Base-by-base conservation (phyloP, 352 stramenopile species). In the Globisporangium solare region DNA sequence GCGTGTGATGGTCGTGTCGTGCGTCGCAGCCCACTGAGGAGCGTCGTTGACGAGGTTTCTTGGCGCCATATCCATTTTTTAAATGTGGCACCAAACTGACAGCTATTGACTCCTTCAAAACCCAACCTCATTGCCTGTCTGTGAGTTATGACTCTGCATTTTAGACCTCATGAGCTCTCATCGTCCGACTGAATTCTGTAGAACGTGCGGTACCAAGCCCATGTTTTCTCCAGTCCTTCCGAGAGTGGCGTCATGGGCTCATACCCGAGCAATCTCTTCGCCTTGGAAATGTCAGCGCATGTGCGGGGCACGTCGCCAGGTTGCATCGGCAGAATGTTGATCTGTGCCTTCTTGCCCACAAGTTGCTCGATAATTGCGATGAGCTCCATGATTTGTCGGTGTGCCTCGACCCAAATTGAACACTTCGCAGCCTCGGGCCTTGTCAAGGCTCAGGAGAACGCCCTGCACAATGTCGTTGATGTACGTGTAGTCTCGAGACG, bases 401-500 rank as follows among this genome's bases (percentile, higher is more conserved):
- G 68, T 79, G 20, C 96, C 96, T 55, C 97, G 97, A 27, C 97
- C 97, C 1, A 99, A 68, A 68, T 99, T 99, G 66, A 98, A 98
- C n/a, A 99, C 83, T 74, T 99, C 76, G 67, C 96, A 98, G n/a
- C 92, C 84, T 3, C 48, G 51, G 8, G 62, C 79, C 42, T 70
- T 83, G 65, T 93, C 81, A 24, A 86, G 70, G 53, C 75, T 86
- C 59, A 91, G 62, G 43, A 93, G 14, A 21, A 99, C 85, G 24
- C 97, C 96, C 66, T 98, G 90, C 11, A 99, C 96, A 64, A 99
- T 99, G 69, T 99, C 96, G 51, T 88, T 86, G 55, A 99, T 98
- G 74, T 98, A 99, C 13, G 97, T 99, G 78, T 99, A 99, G 71
- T 99, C 97, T 35, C 96, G 76, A 47, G 73, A 94, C 8, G 92